These are phyloP conservation scores for Dothistroma pini DNA, from an alignment of 2,329 filamentous ascomycete species.

Conservation along the genomic window DNA sequence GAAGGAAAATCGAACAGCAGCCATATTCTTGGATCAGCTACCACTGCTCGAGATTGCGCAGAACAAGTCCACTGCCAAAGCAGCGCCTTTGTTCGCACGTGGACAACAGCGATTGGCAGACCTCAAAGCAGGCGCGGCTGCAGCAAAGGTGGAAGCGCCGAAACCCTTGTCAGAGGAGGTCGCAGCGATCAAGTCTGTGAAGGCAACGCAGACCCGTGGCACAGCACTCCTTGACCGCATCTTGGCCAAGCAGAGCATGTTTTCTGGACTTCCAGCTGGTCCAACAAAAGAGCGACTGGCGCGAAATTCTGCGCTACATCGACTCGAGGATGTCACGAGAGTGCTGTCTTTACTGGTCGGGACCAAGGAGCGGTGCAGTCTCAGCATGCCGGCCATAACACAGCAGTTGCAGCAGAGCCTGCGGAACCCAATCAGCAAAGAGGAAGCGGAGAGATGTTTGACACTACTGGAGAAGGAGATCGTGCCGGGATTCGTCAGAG, in stretches of 20 bases:
- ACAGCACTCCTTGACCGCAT: slow-evolving; percentile 50
- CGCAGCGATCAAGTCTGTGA: slow-evolving; percentile 36
- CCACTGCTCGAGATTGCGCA: slow-evolving; percentile 54
- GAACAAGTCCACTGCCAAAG: slow-evolving; percentile 49
- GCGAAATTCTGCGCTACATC: slow-evolving; percentile 46
- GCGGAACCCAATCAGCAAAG: slow-evolving; percentile 43
- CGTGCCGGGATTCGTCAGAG: slow-evolving; percentile 42
- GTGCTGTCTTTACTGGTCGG: slow-evolving; percentile 43
- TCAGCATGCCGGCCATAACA: slow-evolving; percentile 42
- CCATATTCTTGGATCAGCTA: slow-evolving; percentile 55
- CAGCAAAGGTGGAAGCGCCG: slow-evolving; percentile 25
- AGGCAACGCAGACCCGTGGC: slow-evolving; percentile 38
- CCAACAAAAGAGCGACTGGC: slow-evolving; percentile 43
- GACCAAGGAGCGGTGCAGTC: slow-evolving; percentile 38
- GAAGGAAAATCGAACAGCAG: slow-evolving; percentile 39
- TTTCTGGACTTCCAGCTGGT: slow-evolving; percentile 24
- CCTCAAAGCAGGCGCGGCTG: slow-evolving; percentile 54
- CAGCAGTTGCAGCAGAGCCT: slow-evolving; percentile 46
- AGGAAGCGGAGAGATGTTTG: slow-evolving; percentile 44
- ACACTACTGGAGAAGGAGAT: slow-evolving; percentile 44
- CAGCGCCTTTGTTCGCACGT: slow-evolving; percentile 58
- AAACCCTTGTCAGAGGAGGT: background rate
- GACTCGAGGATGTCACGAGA: slow-evolving; percentile 44
- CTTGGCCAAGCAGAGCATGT: slow-evolving; percentile 46
- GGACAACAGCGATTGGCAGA: slow-evolving; percentile 67